Evolutionary conservation across 164 flowering plant genomes (phyloP), one percentile per base, ranked within the genome.

Genomic region (Piper betle): DNA sequence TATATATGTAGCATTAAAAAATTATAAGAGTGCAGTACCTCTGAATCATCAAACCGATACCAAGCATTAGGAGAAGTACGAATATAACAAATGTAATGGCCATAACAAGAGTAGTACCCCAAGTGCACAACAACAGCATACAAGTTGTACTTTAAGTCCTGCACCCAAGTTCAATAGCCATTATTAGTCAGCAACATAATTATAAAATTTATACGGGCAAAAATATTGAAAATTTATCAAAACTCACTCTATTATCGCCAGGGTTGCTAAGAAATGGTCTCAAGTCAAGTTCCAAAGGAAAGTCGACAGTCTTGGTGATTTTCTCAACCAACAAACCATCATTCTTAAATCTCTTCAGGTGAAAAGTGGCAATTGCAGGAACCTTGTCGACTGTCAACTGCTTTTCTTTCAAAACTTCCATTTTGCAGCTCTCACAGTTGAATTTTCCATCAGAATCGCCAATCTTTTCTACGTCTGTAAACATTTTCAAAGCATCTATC

Each of bases 341-440:
- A 68, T 62, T 79, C 78, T 84, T 86, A 68, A 94, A 94, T 74
- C 97, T 86, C 76, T 91, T 91, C 66, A 94, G 77, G 72, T 94
- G 99, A 42, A 94, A 79, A 58, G 86, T 60, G 18, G 85, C 82
- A 59, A 94, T 77, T 18, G 72, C 54, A 60, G 99, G 99, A 48
- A 70, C 73, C 64, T 78, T 66, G 19, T 85, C 83, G 63, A 94
- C 60, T 58, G 77, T 58, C 68, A 94, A 82, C 69, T 88, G 92
- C 71, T 94, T 94, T 68, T 86, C 96, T 56, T 73, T 58, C 1
- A 76, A 59, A 10, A 86, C 99, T 54, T 78, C 68, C 69, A 82
- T 74, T 65, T 83, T 79, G 62, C 97, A 91, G 19, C 69, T 76
- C 53, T 79, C 89, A 78, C 99, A 93, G 25, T 69, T 73, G 62